These are phyloP conservation scores for Cutaneotrichosporon mucoides DNA, from an alignment of 1,284 basidiomycete genomes.

Conservation along the genomic window DNA sequence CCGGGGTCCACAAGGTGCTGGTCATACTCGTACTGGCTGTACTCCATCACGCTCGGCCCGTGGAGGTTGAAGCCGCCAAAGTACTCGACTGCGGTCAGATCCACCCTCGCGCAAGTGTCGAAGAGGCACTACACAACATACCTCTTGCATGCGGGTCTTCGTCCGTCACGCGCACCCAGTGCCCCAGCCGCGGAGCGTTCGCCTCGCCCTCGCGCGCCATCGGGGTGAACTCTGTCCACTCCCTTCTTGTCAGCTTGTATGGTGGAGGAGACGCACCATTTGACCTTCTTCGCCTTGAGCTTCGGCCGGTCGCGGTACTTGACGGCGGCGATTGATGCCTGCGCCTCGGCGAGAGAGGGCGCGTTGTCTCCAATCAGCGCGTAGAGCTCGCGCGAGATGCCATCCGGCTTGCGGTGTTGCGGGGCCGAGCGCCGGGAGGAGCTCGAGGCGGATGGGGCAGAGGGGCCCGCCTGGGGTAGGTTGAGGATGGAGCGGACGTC, in stretches of 20 bases:
- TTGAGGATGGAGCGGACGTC: slow-evolving; percentile 78
- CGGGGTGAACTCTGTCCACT: slow-evolving; percentile 63
- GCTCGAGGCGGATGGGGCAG: slow-evolving; percentile 22
- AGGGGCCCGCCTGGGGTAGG: slow-evolving; percentile 48
- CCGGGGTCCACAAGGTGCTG: slow-evolving; percentile 70
- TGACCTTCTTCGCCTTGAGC: slow-evolving; percentile 52
- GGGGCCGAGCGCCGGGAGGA: slow-evolving; percentile 38
- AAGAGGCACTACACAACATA: too few species aligned
- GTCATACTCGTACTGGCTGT: slow-evolving; percentile 88
- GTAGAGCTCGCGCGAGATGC: slow-evolving; percentile 89
- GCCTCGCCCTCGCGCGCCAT: slow-evolving; percentile 19
- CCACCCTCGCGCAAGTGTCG: too few species aligned
- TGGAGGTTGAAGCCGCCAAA: slow-evolving; percentile 41
- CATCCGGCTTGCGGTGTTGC: slow-evolving; percentile 63
- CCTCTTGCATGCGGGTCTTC: slow-evolving; percentile 29
- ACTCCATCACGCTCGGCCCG: slow-evolving; percentile 63
- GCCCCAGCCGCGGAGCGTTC: slow-evolving; percentile 25
- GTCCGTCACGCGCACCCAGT: slow-evolving; percentile 42
- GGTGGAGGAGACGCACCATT: slow-evolving; percentile 52
- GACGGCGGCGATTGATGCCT: slow-evolving; percentile 52
- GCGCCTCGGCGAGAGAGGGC: slow-evolving; percentile 61
- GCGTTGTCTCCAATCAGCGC: slow-evolving; percentile 88
- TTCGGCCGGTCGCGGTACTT: slow-evolving; percentile 78
- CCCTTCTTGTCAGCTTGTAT: slow-evolving; percentile 54
- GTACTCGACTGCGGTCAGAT: slow-evolving; percentile 44